These are phyloP conservation scores for Saccharomycopsis sp. DNA, from an alignment of 805 yeast species.

Conservation along the genomic window DNA sequence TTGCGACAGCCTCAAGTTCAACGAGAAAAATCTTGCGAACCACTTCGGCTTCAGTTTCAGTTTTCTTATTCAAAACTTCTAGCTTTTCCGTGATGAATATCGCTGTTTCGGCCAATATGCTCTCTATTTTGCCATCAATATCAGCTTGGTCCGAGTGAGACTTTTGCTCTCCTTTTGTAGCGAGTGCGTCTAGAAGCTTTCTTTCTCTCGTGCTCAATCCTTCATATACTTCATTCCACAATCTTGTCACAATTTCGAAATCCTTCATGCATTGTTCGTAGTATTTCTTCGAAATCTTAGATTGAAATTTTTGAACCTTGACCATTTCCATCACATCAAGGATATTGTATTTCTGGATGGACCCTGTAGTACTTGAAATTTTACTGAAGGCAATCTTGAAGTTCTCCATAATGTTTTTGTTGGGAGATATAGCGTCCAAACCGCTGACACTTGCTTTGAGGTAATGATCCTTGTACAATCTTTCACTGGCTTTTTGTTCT, in stretches of 20 bases:
- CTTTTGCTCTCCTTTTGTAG: too few relatives aligned
- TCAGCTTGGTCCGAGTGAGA: neutral
- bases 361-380: neutral
- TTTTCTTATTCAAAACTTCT: neutral
- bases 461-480: too few relatives aligned
- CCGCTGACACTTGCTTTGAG: too few relatives aligned
- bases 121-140: neutral
- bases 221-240: constrained; percentile 10
- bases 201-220: constrained; percentile 7
- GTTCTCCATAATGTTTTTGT: constrained; percentile 18
- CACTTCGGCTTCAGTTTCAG: constrained; percentile 1
- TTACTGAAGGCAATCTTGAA: constrained; percentile 12
- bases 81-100: neutral
- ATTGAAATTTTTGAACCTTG: neutral
- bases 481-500: constrained; percentile 15
- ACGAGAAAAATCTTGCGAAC: constrained; percentile 8
- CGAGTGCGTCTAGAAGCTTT: neutral
- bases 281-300: neutral
- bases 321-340: neutral
- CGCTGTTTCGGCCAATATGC: neutral
- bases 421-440: too few relatives aligned
- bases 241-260: constrained; percentile 3
- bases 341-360: neutral
- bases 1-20: constrained; percentile 12
- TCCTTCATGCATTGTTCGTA: constrained; percentile 5